These are phyloP conservation scores for Scedosporium dehoogii DNA, from an alignment of 2,329 filamentous ascomycete genomes.

Conservation along the genomic window DNA sequence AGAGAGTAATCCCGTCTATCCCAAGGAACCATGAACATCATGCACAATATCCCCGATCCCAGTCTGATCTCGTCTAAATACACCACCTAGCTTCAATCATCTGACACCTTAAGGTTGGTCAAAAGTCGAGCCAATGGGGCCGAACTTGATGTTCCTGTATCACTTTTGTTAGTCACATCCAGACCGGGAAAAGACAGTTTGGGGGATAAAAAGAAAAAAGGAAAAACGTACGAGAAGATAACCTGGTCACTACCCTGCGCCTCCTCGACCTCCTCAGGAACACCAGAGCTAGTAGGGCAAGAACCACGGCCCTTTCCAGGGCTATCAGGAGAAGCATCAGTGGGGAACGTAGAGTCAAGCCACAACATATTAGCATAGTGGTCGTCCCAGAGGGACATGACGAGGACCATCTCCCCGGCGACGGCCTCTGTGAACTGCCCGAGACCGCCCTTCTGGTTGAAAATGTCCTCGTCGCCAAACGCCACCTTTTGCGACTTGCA, in stretches of 20 bases:
- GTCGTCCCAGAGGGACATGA: constrained; percentile 52
- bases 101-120: not conserved
- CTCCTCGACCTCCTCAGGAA: constrained; percentile 14
- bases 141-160: constrained; percentile 31
- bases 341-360: constrained; percentile 59
- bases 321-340: constrained; percentile 12
- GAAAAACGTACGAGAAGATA: not conserved
- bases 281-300: constrained; percentile 15
- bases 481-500: constrained; percentile 48
- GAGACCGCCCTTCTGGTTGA: constrained; percentile 47
- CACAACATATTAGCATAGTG: constrained; percentile 62
- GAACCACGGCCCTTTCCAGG: constrained; percentile 16
- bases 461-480: constrained; percentile 45
- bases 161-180: not conserved
- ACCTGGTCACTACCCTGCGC: not conserved
- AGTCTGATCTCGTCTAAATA: not conserved
- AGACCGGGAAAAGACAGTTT: not conserved
- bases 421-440: constrained; percentile 39
- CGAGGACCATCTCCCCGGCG: constrained; percentile 33
- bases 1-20: not conserved
- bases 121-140: constrained; percentile 34
- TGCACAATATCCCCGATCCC: not conserved
- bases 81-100: not conserved
- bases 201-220: not conserved
- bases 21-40: not conserved